Evolutionary conservation across 2,329 filamentous ascomycete species (phyloP), one percentile per base, ranked within the genome.

Genomic region (Cercospora citrullina): DNA sequence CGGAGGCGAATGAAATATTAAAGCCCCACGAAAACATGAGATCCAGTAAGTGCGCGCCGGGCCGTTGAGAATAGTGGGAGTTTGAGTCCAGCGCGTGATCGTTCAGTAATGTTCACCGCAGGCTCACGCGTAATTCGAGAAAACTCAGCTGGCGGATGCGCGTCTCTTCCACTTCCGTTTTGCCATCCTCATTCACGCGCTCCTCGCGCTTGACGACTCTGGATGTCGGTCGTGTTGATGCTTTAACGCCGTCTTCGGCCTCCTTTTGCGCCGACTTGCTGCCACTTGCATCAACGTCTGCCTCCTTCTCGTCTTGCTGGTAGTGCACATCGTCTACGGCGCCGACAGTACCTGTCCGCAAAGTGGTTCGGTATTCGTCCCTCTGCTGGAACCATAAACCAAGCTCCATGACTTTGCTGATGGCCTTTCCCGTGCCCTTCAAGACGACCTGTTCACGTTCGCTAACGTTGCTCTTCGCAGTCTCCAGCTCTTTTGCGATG

Each of bases 311-410:
- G 71, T 67, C 66, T 51, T 72, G 74, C 45, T 67, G 61, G 58
- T 75, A 72, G 45, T 88, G 80, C 31, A 92, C 80, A 77, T 92
- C 90, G 75, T 93, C 90, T 55, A 92, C 83, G 2, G 88, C 86
- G n/a, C 83, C 83, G 16, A 90, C 82, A 61, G 85, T 91, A 66
- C 86, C 84, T 57, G 90, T 92, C 76, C 84, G 81, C 62, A 92
- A 75, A 72, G 82, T 80, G 1, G 92, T 87, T 5, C 78, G 75
- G 70, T 87, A 89, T 12, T 78, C 73, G 16, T 68, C 81, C 77
- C 89, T 84, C 64, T 86, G 83, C 77, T 87, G 84, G 71, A 92
- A 92, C 82, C 87, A 90, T 36, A 86, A 78, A 0, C 87, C 90
- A 5, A 93, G 77, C 28, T 85, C 82, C 67, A 91, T 77, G 0